These are phyloP conservation scores for Suhomyces prunicola DNA, from an alignment of 805 yeast species.

Conservation along the genomic window DNA sequence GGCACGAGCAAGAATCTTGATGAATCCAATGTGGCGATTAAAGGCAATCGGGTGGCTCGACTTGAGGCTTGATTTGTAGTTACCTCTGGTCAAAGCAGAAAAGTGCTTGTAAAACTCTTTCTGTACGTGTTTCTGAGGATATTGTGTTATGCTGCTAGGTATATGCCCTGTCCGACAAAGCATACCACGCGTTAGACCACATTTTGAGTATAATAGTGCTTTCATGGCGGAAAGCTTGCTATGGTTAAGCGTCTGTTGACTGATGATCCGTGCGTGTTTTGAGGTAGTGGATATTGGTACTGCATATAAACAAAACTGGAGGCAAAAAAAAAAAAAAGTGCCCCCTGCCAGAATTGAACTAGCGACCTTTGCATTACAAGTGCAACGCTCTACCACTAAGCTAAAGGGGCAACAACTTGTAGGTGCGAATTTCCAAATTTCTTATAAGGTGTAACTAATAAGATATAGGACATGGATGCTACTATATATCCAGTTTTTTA, in stretches of 20 bases:
- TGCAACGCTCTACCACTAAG: conserved; percentile 99
- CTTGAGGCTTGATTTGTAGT: not conserved
- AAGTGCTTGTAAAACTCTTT: not conserved
- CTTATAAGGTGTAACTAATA: not conserved
- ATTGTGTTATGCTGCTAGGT: not conserved
- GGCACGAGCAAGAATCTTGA: conserved; percentile 51
- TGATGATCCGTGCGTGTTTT: not conserved
- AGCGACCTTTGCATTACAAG: conserved; percentile 81
- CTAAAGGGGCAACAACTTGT: conserved; percentile 69
- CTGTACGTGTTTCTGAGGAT: not conserved
- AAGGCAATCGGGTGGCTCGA: not conserved
- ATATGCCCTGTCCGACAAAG: not conserved
- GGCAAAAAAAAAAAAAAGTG: conserved; percentile 10
- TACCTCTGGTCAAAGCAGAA: not conserved
- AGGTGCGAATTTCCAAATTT: not conserved
- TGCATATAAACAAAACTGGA: not conserved
- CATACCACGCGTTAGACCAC: not conserved
- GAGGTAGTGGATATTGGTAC: not conserved
- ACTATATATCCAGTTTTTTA: too few relatives aligned
- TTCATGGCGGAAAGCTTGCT: not conserved
- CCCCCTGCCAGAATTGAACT: conserved; percentile 38
- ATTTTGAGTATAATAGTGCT: not conserved
- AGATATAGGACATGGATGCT: too few relatives aligned
- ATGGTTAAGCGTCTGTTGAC: not conserved
- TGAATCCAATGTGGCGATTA: conserved; percentile 33